phyloP scores from a whole-genome alignment of 1,139 yeast species.

The Hansenula sp. region DNA sequence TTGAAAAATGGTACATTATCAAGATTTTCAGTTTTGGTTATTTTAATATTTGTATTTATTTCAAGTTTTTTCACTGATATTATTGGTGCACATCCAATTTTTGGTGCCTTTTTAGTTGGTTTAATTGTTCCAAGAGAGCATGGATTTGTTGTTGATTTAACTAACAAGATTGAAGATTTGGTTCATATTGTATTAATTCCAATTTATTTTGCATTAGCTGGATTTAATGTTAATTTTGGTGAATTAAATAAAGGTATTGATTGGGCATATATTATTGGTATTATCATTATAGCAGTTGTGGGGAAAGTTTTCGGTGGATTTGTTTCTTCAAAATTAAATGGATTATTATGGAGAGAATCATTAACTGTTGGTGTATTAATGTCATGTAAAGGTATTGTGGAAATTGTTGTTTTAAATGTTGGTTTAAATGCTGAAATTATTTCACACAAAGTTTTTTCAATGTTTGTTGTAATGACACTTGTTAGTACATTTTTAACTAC shows the following conservation, averaged over 20 bases:
- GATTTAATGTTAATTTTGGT: constrained; percentile 65
- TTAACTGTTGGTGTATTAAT: constrained; percentile 74
- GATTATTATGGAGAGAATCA: constrained; percentile 67
- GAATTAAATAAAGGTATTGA: constrained; percentile 57
- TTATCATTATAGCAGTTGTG: constrained; percentile 58
- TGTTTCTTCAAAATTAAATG: constrained; percentile 55
- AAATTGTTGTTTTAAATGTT: constrained; percentile 69
- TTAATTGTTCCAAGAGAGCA: constrained; percentile 74
- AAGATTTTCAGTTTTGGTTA: constrained; percentile 53
- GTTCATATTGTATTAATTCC: constrained; percentile 70
- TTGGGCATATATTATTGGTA: constrained; percentile 73
- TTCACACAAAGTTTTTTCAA: constrained; percentile 59
- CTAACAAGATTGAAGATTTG: constrained; percentile 73
- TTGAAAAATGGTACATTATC: constrained; percentile 54
- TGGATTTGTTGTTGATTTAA: constrained; percentile 61
- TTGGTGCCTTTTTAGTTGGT: constrained; percentile 79
- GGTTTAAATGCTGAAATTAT: constrained; percentile 71
- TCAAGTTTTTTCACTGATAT: constrained; percentile 78
- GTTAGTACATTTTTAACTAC: constrained; percentile 72
- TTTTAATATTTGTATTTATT: constrained; percentile 50
- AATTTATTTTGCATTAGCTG: constrained; percentile 74
- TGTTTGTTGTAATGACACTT: constrained; percentile 80
- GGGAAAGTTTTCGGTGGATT: constrained; percentile 68
- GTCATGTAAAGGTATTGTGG: constrained; percentile 87
- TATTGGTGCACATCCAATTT: constrained; percentile 77